Evolutionary conservation across 345 rosid genomes (phyloP).

Genomic region (Pistacia vera): DNA sequence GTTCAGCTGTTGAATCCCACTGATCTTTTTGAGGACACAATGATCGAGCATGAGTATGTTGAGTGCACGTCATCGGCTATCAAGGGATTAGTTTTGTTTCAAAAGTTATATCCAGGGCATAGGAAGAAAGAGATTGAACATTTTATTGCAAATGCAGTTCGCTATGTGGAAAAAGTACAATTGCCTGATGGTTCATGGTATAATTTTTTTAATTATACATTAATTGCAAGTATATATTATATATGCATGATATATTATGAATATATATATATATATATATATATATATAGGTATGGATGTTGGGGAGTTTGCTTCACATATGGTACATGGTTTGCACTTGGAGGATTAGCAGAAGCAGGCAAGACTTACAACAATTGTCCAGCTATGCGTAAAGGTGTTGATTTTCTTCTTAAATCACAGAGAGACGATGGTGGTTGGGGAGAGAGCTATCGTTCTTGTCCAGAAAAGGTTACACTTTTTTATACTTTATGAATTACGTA

Average conservation of each 20-base stretch:
- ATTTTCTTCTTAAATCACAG: constrained; percentile 47
- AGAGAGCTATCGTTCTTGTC: constrained; percentile 57
- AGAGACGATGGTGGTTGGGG: constrained; percentile 57
- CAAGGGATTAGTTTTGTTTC: constrained; percentile 38
- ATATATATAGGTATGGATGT: constrained; percentile 38
- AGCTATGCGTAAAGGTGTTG: constrained; percentile 40
- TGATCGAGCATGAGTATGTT: too few relatives aligned
- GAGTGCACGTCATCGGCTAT: too few relatives aligned
- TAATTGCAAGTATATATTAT: too few relatives aligned
- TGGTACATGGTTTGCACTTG: constrained; percentile 52
- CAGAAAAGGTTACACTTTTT: constrained; percentile 36
- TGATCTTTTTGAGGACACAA: too few relatives aligned
- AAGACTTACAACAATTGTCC: constrained; percentile 37
- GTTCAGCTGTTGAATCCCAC: constrained; percentile 35
- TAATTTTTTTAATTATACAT: not conserved
- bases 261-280: too few relatives aligned
- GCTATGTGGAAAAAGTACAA: constrained; percentile 40
- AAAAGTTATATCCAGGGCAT: constrained; percentile 46
- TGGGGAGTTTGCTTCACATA: constrained; percentile 62
- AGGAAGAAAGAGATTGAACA: constrained; percentile 44
- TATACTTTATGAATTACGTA: too few relatives aligned
- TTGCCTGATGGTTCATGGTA: constrained; percentile 51
- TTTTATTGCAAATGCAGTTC: constrained; percentile 34
- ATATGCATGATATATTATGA: too few relatives aligned
- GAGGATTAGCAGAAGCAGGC: constrained; percentile 49